Evolutionary conservation across 495 filamentous ascomycete species (phyloP), one percentile per base, ranked within the genome.

Genomic region (Penicillium lividum): DNA sequence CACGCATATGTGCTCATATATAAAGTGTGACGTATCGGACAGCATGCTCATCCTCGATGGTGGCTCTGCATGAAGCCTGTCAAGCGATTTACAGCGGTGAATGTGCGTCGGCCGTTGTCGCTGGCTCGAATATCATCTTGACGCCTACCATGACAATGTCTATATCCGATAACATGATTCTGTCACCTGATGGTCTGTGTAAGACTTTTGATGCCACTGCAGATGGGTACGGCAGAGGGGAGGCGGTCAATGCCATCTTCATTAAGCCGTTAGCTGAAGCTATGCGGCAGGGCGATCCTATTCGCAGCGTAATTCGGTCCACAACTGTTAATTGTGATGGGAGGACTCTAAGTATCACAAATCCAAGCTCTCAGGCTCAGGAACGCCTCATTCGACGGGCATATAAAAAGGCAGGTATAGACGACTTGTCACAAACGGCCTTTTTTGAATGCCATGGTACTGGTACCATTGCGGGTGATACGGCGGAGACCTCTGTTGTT

Each of bases 141-240:
- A 57, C 68, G 3, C 78, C 76, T 0, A 59, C 58, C 0, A 69
- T 72, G 60, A 68, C 65, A 0, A 59, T 63, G 0, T 54, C 60
- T 11, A 67, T 78, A 56, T 61, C 63, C 0, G 66, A 75, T 8
- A 64, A 68, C 15, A 44, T 49, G 15, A 68, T 73, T 4, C 18
- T 79, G 8, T 71, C 67, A 11, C 43, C 63, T 0, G 62, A 57
- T 6, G 67, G 68, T 0, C 44, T 57, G 8, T 89, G 81, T 46
- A 77, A 82, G 56, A 82, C 82, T 0, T 92, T 88, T 57, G 86
- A 88, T 63, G 72, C 75, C 0, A 55, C 68, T 8, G 89, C 86
- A 0, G 78, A 86, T 57, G 89, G 89, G 0, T 91, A 86, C 63
- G 86, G 72, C 0, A 77, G 88, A 15, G 89, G 79, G 4, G 89